Base-by-base conservation (phyloP, 495 filamentous ascomycete genomes). In the Penicillium egyptiacum region DNA sequence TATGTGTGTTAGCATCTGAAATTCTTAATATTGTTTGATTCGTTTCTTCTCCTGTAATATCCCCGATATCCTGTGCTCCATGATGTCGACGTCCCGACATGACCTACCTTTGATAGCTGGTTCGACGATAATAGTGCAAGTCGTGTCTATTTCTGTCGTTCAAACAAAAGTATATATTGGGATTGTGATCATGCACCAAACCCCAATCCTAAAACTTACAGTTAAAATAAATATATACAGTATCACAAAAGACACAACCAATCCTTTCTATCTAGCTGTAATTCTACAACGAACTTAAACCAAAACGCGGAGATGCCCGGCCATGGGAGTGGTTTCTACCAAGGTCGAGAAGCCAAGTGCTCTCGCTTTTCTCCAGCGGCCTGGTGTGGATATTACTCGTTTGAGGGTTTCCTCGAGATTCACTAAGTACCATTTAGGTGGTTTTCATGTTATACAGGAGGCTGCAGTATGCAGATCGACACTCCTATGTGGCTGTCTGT, bases 311-410 rank as follows among this genome's bases (percentile, higher is more conserved):
- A 39, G 17, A 19, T 40, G n/a, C 9, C 20, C 23, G 25, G 25
- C 26, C 26, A 28, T 2, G 8, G 6, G 1, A 0, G 28, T 41
- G 22, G 52, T 16, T 41, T 20, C 31, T 31, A 39, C 46, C 65
- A 60, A 58, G 52, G 75, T 81, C n/a, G 75, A 84, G 58, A 85
- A 85, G 65, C 81, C 82, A 3, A 83, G 77, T 59, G 82, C 82
- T 12, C 50, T 85, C 58, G 75, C 80, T 7, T 83, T 83, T 68
- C 81, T 83, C 6, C 70, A 79, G 56, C 66, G 73, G 54, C 79
- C 82, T 17, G 82, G 81, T 5, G 79, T 85, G 7, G 77, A 84
- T 64, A 80, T 85, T 49, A 84, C 81, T 26, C 68, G 81, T 40
- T 73, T 72, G 6, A 68, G 48, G 68, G 70, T 4, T 83, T 83